These are phyloP conservation scores for Solanum ahanhuiri DNA, from an alignment of 257 asterid species.

Conservation along the genomic window DNA sequence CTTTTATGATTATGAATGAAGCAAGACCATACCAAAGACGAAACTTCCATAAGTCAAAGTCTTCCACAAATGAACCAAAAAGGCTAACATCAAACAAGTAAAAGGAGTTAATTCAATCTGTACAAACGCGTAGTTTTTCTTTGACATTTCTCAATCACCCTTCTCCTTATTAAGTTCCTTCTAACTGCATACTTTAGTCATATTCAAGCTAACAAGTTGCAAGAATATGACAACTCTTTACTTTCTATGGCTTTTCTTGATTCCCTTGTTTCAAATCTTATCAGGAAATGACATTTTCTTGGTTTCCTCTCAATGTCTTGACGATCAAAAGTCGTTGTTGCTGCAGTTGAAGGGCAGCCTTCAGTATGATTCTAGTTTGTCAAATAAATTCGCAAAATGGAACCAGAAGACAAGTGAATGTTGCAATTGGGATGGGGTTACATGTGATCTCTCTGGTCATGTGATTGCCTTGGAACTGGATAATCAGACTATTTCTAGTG, in stretches of 20 bases:
- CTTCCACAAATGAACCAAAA: no score
- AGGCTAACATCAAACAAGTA: constrained; percentile 20
- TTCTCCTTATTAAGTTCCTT: neutral
- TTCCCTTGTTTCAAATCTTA: constrained; percentile 13
- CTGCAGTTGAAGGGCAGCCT: constrained; percentile 29
- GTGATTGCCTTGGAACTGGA: neutral
- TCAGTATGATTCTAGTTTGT: neutral
- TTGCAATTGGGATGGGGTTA: neutral
- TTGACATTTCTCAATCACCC: no score
- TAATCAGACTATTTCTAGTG: neutral
- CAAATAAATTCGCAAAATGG: constrained; percentile 26
- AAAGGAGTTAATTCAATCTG: no score
- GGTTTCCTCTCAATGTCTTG: constrained; percentile 29
- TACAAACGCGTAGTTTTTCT: neutral
- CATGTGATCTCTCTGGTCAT: neutral
- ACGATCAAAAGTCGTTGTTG: constrained; percentile 27
- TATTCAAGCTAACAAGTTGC: neutral
- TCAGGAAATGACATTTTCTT: neutral
- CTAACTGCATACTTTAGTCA: neutral
- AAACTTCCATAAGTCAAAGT: neutral
- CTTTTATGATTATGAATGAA: no score
- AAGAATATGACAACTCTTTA: constrained; percentile 9
- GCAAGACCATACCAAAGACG: neutral
- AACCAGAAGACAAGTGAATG: neutral
- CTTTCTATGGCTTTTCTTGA: constrained; percentile 30